phyloP scores from a whole-genome alignment of 2,329 filamentous ascomycete genomes.

The Trichoderma breve region DNA sequence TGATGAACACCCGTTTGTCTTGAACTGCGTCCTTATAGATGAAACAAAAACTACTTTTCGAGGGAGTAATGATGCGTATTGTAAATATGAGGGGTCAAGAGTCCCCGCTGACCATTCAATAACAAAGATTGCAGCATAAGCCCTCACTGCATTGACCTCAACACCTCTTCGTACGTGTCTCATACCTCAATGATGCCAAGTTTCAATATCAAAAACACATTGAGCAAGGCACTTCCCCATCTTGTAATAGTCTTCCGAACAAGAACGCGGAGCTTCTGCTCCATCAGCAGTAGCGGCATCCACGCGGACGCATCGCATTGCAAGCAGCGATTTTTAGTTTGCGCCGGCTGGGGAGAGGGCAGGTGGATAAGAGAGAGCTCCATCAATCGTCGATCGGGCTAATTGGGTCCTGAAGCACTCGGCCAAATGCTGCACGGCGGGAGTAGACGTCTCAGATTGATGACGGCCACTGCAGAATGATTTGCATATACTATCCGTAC shows the following conservation, averaged over 20 bases:
- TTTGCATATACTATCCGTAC: not conserved
- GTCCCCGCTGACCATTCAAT: not conserved
- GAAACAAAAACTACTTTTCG: not conserved
- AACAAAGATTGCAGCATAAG: not conserved
- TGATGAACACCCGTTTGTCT: not conserved
- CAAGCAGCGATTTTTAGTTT: not conserved
- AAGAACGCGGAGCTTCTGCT: conserved; percentile 3
- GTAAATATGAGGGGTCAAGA: not conserved
- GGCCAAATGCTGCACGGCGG: not conserved
- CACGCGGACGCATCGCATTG: not conserved
- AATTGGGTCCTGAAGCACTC: not conserved
- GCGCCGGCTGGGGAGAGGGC: not conserved
- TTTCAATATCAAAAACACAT: not conserved
- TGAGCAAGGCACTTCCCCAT: not conserved
- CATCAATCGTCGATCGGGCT: conserved; percentile 13
- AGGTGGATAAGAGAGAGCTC: not conserved
- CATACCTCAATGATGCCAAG: not conserved
- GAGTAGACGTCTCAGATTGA: not conserved
- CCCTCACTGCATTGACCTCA: not conserved
- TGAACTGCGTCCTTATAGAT: not conserved
- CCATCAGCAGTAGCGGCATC: conserved; percentile 6
- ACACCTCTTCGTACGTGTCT: not conserved
- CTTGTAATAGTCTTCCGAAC: not conserved
- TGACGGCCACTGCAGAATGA: not conserved
- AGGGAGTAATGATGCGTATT: not conserved